Base-by-base conservation (phyloP, 1,284 basidiomycete species). In the Microbotryum intermedium region DNA sequence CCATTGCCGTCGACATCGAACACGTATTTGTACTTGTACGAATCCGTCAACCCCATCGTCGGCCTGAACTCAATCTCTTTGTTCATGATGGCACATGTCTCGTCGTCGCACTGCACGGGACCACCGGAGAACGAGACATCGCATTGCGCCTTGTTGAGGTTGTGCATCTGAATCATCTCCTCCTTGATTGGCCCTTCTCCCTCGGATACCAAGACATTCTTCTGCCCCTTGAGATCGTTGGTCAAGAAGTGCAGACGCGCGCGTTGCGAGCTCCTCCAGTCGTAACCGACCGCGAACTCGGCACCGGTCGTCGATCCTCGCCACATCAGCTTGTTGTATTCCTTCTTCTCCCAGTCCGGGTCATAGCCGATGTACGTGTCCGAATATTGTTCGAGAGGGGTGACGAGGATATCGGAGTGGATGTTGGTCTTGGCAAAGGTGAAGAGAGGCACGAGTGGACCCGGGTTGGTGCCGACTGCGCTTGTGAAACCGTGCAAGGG, bases 351-450 rank as follows among this genome's bases (percentile, higher is more conserved):
- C 68, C 72, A 73, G 25, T 65, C 65, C 30, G 71, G 70, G 53
- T 73, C 71, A 58, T 72, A 68, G 3, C 72, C 71, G 46, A 70
- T 69, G 58, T 73, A 73, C 10, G 69, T 61, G 50, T 70, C 70
- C 54, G 70, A 71, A 58, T 71, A 73, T 59, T 73, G 71, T 56
- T 73, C 72, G 46, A 73, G 66, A 16, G 72, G 72, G 4, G 72
- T 72, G 47, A 70, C 72, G 49, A 73, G 66, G 23, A 73, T 60
- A 57, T 73, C 72, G 30, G 66, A 69, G 48, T 73, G 71, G 44
- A 72, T 65, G 50, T 65, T 67, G 16, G 70, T 70, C 51, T 73
- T 73, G 23, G 72, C 71, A 57, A 72, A 72, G 18, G 72, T 71
- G 63, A 73, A 72, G 25, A 73, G 63, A 11, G 71, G 71, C 5